phyloP scores from a whole-genome alignment of 352 stramenopile species.

The Phytophthora agathidicida region DNA sequence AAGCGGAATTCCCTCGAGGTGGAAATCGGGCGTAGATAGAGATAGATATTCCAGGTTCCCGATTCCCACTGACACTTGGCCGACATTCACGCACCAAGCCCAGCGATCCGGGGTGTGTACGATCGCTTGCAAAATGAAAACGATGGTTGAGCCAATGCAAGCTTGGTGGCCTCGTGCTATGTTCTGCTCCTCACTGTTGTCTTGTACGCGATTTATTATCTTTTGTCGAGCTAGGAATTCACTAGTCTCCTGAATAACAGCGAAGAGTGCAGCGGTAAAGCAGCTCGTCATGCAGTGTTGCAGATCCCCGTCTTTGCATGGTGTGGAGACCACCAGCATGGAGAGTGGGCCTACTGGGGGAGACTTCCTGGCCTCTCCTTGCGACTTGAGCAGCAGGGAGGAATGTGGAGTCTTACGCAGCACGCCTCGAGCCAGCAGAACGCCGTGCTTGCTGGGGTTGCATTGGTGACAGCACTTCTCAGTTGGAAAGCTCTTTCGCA shows the following conservation, averaged over 20 bases:
- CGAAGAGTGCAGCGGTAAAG: too few relatives aligned
- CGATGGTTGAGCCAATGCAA: constrained; percentile 8
- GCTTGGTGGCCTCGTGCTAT: background rate
- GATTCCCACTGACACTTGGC: background rate
- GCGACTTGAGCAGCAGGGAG: background rate
- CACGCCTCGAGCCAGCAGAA: constrained; percentile 12
- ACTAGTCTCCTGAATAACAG: too few relatives aligned
- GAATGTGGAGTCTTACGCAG: constrained; percentile 11
- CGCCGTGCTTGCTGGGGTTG: constrained; percentile 6
- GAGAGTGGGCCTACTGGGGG: too few relatives aligned
- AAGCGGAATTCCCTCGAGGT: constrained; percentile 48
- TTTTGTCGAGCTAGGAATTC: too few relatives aligned
- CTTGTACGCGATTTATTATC: background rate
- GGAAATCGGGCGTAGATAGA: constrained; percentile 35
- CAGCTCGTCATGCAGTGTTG: too few relatives aligned
- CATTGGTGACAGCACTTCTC: constrained; percentile 5
- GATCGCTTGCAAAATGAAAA: constrained; percentile 14
- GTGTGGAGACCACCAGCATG: too few relatives aligned
- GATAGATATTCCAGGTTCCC: constrained; percentile 19
- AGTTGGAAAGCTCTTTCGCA: constrained; percentile 17
- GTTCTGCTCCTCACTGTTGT: constrained; percentile 1
- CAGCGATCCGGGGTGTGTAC: background rate
- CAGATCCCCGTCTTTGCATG: constrained; percentile 4
- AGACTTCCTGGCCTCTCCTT: constrained; percentile 4
- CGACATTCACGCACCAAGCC: background rate